phyloP scores from a whole-genome alignment of 2,329 filamentous ascomycete genomes.

The Colletotrichum orbiculare region DNA sequence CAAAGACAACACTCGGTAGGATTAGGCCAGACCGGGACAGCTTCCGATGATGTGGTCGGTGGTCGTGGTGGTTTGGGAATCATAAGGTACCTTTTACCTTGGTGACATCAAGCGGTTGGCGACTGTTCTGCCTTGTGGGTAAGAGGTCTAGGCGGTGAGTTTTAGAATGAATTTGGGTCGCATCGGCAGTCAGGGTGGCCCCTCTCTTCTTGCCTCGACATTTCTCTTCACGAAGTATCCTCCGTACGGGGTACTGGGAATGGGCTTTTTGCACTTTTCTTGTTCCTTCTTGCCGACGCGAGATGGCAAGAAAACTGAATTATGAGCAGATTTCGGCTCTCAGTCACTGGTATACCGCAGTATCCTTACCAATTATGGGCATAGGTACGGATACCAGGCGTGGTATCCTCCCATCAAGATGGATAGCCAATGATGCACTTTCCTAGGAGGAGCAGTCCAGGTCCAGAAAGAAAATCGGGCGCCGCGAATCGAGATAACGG shows the following conservation, averaged over 20 bases:
- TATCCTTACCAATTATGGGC: too few relatives aligned
- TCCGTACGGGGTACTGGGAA: too few relatives aligned
- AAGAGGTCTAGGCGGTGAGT: conserved; percentile 29
- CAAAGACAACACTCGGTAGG: neutral
- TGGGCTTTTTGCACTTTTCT: too few relatives aligned
- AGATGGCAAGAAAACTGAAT: neutral
- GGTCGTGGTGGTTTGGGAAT: neutral
- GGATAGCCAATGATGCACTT: conserved; percentile 5
- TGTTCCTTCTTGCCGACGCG: neutral
- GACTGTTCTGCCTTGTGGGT: conserved; percentile 18
- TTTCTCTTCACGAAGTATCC: neutral
- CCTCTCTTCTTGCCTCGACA: neutral
- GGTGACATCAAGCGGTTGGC: neutral
- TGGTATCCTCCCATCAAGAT: neutral
- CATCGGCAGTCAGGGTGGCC: conserved; percentile 21
- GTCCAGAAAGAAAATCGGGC: conserved; percentile 4
- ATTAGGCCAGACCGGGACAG: neutral
- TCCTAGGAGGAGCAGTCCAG: conserved; percentile 6
- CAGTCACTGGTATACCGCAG: neutral
- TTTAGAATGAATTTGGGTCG: conserved; percentile 23
- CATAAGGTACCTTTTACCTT: neutral
- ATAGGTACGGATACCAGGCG: neutral
- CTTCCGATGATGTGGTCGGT: neutral
- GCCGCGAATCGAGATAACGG: conserved; percentile 29
- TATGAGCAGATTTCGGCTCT: conserved; percentile 5